Percentiles rank a stretch among this genome's conserved stretches.
These are phyloP conservation scores for Zizania latifolia DNA, from an alignment of 176 grass and related monocot genomes.

Conservation along the genomic window DNA sequence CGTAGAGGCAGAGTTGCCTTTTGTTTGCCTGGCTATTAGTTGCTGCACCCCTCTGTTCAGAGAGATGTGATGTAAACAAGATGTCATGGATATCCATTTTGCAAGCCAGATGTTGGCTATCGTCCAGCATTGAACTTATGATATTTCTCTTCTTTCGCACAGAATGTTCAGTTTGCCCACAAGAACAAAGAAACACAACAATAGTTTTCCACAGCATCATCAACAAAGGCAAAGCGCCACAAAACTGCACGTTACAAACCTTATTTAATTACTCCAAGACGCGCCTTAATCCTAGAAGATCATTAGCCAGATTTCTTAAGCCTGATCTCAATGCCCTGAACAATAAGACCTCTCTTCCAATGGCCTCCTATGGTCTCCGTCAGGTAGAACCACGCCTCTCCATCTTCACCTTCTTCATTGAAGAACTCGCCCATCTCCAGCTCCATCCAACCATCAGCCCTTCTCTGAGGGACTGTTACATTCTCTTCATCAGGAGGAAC, in stretches of 20 bases:
- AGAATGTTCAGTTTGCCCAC: neutral
- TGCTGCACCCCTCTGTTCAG: no score
- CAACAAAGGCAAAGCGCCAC: neutral
- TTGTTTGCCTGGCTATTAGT: no score
- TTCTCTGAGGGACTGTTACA: neutral
- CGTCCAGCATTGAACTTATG: neutral
- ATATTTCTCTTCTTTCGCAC: neutral
- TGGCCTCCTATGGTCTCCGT: slow-evolving; percentile 12
- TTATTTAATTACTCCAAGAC: neutral
- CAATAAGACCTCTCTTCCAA: slow-evolving; percentile 53
- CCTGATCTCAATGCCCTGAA: slow-evolving; percentile 71
- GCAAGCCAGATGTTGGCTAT: no score
- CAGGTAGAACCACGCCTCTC: slow-evolving; percentile 34
- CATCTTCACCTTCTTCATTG: no score
- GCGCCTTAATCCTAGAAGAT: neutral
- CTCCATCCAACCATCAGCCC: no score
- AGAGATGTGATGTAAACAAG: no score
- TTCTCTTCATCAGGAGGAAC: neutral
- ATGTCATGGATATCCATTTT: no score
- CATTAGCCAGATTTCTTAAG: slow-evolving; percentile 21
- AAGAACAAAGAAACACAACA: neutral
- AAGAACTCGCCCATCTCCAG: no score
- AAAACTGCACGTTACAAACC: neutral
- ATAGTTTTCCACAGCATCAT: neutral
- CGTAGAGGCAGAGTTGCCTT: no score